Base-by-base conservation (phyloP, 225 moss, liverwort and hornwort genomes). In the Anthoceros angustus region DNA sequence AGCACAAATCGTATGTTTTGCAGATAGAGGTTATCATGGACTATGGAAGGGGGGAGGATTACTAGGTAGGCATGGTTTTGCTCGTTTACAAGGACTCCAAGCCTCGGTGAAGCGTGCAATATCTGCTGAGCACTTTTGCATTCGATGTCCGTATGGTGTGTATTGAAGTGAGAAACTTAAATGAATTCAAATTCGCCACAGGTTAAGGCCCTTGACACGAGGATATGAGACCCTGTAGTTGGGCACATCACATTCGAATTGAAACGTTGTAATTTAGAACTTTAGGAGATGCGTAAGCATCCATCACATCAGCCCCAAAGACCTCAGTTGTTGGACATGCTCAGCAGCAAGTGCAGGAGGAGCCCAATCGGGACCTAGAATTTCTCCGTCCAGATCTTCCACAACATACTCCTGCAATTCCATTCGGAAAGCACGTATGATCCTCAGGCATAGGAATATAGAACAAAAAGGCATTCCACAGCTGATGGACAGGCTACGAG, bases 351-450 rank as follows among this genome's bases (percentile, higher is more conserved):
- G 80, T 45, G 80, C 64, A 64, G 77, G 80, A 23, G 82, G 79
- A 65, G 62, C 66, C 82, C 82, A 83, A 65, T 83, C 82, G 41
- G 80, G 82, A 68, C 82, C 79, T 61, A 83, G 69, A 67, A 71
- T 62, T 76, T 83, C 82, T 41, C 82, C 84, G 64, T 84, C 79
- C 50, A 87, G 72, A 18, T 87, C 86, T 76, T 87, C 86, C 71
- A 87, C 86, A 42, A 87, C 81, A 61, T 87, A 84, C 64, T 87
- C 86, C 86, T 87, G 80, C 76, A 72, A 66, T 67, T 64, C 40
- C 25, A 42, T 38, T 42, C 42, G 69, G 25, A 39, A 42, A 62
- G 9, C 60, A 61, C 41, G 10, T 43, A 62, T 24, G 8, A 6
- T 39, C 24, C 21, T 63, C 42, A 32, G 39, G 40, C 42, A 41